Evolutionary conservation across 805 yeast genomes (phyloP), one percentile per base, ranked within the genome.

Genomic region (Metschnikowia noctiluminum): DNA sequence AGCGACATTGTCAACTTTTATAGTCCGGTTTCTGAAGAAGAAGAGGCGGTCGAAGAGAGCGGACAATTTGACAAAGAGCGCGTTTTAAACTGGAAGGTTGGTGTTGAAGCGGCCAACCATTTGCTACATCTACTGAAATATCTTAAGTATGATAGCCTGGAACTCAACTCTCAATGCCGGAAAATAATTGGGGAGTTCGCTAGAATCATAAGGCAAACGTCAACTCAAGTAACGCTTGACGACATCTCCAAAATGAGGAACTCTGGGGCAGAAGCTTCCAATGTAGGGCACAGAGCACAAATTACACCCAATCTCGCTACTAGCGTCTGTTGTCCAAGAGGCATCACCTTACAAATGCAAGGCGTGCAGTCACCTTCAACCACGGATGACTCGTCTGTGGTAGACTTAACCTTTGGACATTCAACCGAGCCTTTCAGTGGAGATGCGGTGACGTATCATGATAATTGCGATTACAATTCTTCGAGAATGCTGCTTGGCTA

Each of bases 41-140:
- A 34, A 7, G 36, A 34, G n/a, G 36, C n/a, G 8, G 67, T 74
- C 16, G 75, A 66, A 48, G 77, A 70, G 32, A 62, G 65, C 60
- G 52, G 14, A 34, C 9, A 14, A 13, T 12, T 8, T 8, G 36
- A n/a, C 12, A n/a, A 34, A 14, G 15, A 34, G 36, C 36, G 15
- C 15, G 10, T 34, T 34, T 12, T 34, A 13, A 34, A 34, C 9
- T 34, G 36, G 36, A 34, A 34, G 36, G 36, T 13, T 13, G 15
- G 36, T 11, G 14, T n/a, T 8, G 36, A 34, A 4, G 32, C 32
- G 10, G 32, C 32, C 12, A 30, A 30, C 32, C 12, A 9, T 30
- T 30, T 30, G 13, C 32, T 30, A 10, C 32, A 30, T 30, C 10
- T 30, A 10, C 32, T 30, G 32, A 30, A 30, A 12, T 30, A 10